Evolutionary conservation across 73 alveolate genomes (phyloP).

Genomic region (Paramecium pentaurelia): DNA sequence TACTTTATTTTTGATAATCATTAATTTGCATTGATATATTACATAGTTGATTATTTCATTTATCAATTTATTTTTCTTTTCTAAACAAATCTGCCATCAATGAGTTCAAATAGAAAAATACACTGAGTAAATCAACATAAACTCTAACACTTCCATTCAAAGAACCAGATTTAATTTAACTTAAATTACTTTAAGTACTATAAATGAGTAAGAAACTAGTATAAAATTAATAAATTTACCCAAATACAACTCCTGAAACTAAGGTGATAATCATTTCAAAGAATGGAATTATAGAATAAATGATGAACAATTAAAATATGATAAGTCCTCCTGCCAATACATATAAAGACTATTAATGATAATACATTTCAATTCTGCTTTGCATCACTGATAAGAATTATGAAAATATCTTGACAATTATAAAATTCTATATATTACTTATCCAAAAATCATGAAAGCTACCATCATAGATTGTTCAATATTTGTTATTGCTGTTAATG

Average conservation of each 20-base stretch:
- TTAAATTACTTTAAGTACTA: slow-evolving; percentile 10
- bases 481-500: background rate
- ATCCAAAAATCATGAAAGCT: slow-evolving; percentile 5
- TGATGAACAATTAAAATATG: background rate
- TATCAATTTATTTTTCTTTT: background rate
- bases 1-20: background rate
- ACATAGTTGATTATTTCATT: background rate
- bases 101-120: background rate
- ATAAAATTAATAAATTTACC: background rate
- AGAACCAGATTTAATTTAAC: background rate
- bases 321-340: slow-evolving; percentile 23
- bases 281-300: background rate
- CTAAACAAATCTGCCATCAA: slow-evolving; percentile 9
- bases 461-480: slow-evolving; percentile 37
- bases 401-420: background rate
- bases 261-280: slow-evolving; percentile 1
- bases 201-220: background rate
- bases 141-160: slow-evolving; percentile 2
- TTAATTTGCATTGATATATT: background rate
- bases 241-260: slow-evolving; percentile 20
- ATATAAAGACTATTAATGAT: background rate
- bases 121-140: background rate
- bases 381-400: background rate
- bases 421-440: background rate
- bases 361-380: background rate